phyloP scores from a whole-genome alignment of 495 filamentous ascomycete genomes.

The Neurospora pannonica region DNA sequence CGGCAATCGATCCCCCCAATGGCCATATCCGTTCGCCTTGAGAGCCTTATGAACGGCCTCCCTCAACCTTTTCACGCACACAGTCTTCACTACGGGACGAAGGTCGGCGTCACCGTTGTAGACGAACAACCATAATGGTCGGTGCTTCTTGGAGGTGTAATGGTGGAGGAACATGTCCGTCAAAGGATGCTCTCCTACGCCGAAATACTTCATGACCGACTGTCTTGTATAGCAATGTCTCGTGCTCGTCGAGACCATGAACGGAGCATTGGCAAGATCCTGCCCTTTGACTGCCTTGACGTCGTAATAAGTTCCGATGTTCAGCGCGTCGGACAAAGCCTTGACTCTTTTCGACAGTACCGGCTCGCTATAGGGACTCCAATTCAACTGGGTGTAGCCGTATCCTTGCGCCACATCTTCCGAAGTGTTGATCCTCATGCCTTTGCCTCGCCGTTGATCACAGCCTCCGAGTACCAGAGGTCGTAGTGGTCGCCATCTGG shows the following conservation, averaged over 20 bases:
- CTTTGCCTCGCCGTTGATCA: not conserved
- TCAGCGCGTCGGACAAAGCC: not conserved
- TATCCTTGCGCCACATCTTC: not conserved
- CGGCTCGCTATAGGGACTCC: not conserved
- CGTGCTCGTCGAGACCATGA: not conserved
- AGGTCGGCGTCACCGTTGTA: constrained; percentile 15
- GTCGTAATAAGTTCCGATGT: not conserved
- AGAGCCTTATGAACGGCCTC: constrained; percentile 48
- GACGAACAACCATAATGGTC: constrained; percentile 44
- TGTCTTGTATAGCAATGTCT: not conserved
- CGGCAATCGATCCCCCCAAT: constrained; percentile 32
- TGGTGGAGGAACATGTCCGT: constrained; percentile 17
- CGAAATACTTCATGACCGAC: constrained; percentile 19
- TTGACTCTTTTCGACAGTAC: not conserved
- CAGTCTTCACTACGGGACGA: constrained; percentile 45
- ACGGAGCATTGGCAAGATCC: not conserved
- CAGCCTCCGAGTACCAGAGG: not conserved
- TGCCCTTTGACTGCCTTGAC: not conserved
- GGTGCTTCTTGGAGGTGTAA: constrained; percentile 20
- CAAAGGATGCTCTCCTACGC: constrained; percentile 23
- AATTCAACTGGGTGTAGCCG: not conserved
- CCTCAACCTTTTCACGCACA: constrained; percentile 38
- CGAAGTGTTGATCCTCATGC: not conserved
- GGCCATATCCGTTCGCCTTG: constrained; percentile 44
- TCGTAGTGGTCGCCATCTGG: not conserved